Evolutionary conservation across 2,329 filamentous ascomycete genomes (phyloP), one percentile per base, ranked within the genome.

Genomic region (Cercospora beticola): DNA sequence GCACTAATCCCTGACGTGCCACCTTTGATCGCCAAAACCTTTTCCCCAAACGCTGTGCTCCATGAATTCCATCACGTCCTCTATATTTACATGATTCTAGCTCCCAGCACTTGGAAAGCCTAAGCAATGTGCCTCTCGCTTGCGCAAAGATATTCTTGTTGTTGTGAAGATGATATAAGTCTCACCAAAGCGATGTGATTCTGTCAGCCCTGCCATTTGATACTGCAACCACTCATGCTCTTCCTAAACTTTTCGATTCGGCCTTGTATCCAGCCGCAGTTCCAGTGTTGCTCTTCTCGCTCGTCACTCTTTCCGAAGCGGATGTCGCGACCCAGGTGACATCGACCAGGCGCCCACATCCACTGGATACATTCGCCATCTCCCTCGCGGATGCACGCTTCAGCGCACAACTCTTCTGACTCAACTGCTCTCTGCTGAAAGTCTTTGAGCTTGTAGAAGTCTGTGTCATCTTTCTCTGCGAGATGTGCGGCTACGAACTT

Each of bases 231-330:
- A 49, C 74, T 70, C 43, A 73, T 57, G 4, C 69, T 56, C 28
- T 74, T 69, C 65, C 71, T 72, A 65, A 76, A 74, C 18, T 66
- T 60, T 28, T 71, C 68, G 5, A 77, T 66, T 4, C 76, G 68
- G 18, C 76, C 68, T 21, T 72, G 70, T 9, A 76, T 69, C 78
- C 78, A 79, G 3, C 78, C 78, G 61, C 74, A 75, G 14, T 66
- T 74, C 77, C 77, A 78, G 49, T 74, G 72, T 43, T 74, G 70
- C 5, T 62, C 66, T 52, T 75, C 73, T 23, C 68, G 62, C 66
- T 77, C 77, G 62, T 79, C 77, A 26, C 71, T 74, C 31, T 72
- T 72, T n/a, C 78, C 78, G 23, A 79, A 74, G 2, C 77, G 69
- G 2, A 79, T 69, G 9, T 76, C 75, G 31, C 73, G 67, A 7